Evolutionary conservation across 805 yeast species (phyloP).

Genomic region (Metschnikowia reukaufii): DNA sequence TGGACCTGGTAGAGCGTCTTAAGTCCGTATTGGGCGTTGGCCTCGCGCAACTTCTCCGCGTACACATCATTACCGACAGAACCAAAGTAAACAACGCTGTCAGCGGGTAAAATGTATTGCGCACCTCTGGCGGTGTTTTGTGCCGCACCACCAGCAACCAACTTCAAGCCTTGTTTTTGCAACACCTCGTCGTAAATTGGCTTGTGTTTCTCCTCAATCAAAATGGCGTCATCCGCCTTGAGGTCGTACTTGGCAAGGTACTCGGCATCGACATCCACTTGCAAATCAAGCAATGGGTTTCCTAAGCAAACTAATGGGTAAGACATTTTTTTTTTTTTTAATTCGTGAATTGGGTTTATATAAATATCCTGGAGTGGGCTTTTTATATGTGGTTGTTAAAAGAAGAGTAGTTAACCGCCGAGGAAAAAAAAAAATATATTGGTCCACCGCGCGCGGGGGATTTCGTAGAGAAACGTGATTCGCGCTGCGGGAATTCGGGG

Average conservation of each 20-base stretch:
- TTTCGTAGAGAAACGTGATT: conserved; percentile 2
- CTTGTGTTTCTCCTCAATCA: conserved; percentile 79
- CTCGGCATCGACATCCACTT: conserved; percentile 66
- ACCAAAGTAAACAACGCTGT: conserved; percentile 90
- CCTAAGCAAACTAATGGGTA: conserved; percentile 81
- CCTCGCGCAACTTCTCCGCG: conserved; percentile 75
- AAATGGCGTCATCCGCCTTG: conserved; percentile 91
- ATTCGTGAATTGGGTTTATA: neutral
- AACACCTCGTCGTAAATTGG: conserved; percentile 83
- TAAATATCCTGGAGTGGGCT: neutral
- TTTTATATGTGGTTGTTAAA: neutral
- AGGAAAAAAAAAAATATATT: too few relatives aligned
- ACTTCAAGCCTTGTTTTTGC: conserved; percentile 55
- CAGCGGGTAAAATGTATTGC: conserved; percentile 79
- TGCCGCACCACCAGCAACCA: conserved; percentile 99
- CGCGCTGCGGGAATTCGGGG: neutral
- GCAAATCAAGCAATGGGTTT: conserved; percentile 88
- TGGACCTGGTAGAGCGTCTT: conserved; percentile 82
- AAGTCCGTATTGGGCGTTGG: conserved; percentile 88
- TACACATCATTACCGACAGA: conserved; percentile 93
- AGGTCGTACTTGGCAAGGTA: conserved; percentile 79
- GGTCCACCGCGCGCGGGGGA: neutral
- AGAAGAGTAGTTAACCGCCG: neutral
- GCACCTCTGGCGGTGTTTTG: conserved; percentile 99
- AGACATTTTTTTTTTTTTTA: conserved; percentile 40